Evolutionary conservation across 1,139 yeast species (phyloP).

Genomic region (Tardiomyces digboiensis): DNA sequence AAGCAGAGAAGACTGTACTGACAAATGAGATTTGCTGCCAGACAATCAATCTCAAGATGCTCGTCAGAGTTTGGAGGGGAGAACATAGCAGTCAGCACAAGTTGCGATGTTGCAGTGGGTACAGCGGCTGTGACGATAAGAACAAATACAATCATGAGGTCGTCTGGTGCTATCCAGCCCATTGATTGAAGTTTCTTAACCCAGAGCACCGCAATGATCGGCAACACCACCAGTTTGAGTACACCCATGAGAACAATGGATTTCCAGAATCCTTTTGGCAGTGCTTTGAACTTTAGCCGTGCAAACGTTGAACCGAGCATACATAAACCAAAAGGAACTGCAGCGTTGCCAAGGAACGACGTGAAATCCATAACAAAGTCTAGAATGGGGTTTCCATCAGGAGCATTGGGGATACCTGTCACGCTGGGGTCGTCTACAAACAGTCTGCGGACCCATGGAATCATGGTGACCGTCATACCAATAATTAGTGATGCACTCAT

Average conservation of each 20-base stretch:
- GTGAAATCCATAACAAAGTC: constrained; percentile 78
- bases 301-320: constrained; percentile 83
- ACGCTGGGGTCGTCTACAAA: constrained; percentile 39
- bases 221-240: constrained; percentile 43
- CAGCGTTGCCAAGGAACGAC: constrained; percentile 72
- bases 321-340: constrained; percentile 79
- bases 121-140: constrained; percentile 68
- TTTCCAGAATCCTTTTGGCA: constrained; percentile 69
- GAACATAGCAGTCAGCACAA: constrained; percentile 77
- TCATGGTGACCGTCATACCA: constrained; percentile 60
- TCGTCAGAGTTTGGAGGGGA: constrained; percentile 44
- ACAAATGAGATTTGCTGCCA: constrained; percentile 60
- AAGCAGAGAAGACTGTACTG: constrained; percentile 56
- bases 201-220: constrained; percentile 55
- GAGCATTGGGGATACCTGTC: constrained; percentile 50
- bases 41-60: constrained; percentile 72
- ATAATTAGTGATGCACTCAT: constrained; percentile 56
- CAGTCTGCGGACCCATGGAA: constrained; percentile 79
- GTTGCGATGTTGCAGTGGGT: constrained; percentile 80
- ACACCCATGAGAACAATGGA: constrained; percentile 37
- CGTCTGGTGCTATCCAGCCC: constrained; percentile 43
- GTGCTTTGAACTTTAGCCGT: constrained; percentile 46
- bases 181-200: constrained; percentile 36
- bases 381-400: constrained; percentile 75
- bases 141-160: constrained; percentile 54